phyloP scores from a whole-genome alignment of 2,329 filamentous ascomycete genomes.

The Rutstroemia sp. region DNA sequence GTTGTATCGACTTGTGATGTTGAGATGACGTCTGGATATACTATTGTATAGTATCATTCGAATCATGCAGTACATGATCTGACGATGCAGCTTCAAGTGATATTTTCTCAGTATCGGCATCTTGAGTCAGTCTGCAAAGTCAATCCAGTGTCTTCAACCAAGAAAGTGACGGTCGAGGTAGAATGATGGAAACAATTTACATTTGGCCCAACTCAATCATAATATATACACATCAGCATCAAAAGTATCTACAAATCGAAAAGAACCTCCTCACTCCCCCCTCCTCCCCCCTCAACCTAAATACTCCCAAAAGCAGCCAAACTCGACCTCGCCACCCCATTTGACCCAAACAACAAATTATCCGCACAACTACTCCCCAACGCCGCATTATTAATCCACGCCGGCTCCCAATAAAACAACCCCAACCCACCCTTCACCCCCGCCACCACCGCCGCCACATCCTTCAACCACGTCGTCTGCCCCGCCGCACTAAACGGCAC shows the following conservation, averaged over 20 bases:
- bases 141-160: no score
- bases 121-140: no score
- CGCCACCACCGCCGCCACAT: slow-evolving; percentile 49
- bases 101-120: no score
- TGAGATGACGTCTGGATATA: no score
- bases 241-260: not conserved
- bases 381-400: slow-evolving; percentile 58
- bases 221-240: not conserved
- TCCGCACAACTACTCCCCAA: slow-evolving; percentile 59
- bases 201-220: not conserved
- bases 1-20: no score
- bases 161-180: no score
- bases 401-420: slow-evolving; percentile 68
- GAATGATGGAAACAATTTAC: no score
- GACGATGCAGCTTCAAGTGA: no score
- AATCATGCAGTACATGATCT: no score
- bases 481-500: slow-evolving; percentile 59
- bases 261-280: not conserved
- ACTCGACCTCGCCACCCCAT: slow-evolving; percentile 48
- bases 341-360: slow-evolving; percentile 53
- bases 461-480: slow-evolving; percentile 53
- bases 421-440: slow-evolving; percentile 48
- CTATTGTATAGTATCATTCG: no score
- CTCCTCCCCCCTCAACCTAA: not conserved
- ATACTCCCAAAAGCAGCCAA: slow-evolving; percentile 42